A percentile compares a stretch with the other conserved stretches of the same genome.
phyloP scores from a whole-genome alignment of 768 basidiomycete genomes.

The Serendipita sp. region DNA sequence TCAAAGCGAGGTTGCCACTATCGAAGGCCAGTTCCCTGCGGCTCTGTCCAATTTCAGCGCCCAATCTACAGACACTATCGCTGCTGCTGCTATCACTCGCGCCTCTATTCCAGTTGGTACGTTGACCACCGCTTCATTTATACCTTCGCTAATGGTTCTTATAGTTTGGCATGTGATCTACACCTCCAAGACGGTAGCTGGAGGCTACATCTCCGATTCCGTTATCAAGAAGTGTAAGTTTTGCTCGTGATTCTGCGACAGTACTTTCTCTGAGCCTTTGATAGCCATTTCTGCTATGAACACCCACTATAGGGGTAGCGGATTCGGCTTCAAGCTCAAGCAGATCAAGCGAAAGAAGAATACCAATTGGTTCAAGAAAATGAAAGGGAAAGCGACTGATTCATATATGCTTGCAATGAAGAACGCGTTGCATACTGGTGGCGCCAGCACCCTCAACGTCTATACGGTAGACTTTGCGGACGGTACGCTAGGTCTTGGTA shows the following conservation, averaged over 20 bases:
- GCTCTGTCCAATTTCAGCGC: too few relatives aligned
- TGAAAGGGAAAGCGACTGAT: not conserved
- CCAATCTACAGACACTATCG: too few relatives aligned
- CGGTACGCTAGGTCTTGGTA: conserved; percentile 17
- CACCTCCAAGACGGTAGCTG: conserved; percentile 9
- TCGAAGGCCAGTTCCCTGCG: too few relatives aligned
- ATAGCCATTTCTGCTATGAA: not conserved
- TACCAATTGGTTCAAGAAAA: not conserved
- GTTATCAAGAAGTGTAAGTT: not conserved
- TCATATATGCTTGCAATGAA: not conserved
- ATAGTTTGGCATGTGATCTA: conserved; percentile 42
- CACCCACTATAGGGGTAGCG: not conserved
- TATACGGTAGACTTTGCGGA: not conserved
- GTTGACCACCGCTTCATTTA: not conserved
- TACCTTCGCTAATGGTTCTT: not conserved
- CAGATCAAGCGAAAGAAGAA: not conserved
- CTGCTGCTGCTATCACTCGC: too few relatives aligned
- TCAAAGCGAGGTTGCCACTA: too few relatives aligned
- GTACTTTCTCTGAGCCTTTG: not conserved
- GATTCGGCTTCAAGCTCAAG: not conserved
- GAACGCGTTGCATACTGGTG: not conserved
- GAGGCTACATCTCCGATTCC: not conserved
- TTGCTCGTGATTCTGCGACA: not conserved
- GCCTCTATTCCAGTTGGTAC: not conserved
- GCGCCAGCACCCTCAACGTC: not conserved